These are phyloP conservation scores for Dioscorea dumetorum DNA, from an alignment of 106 monocot genomes.

Conservation along the genomic window DNA sequence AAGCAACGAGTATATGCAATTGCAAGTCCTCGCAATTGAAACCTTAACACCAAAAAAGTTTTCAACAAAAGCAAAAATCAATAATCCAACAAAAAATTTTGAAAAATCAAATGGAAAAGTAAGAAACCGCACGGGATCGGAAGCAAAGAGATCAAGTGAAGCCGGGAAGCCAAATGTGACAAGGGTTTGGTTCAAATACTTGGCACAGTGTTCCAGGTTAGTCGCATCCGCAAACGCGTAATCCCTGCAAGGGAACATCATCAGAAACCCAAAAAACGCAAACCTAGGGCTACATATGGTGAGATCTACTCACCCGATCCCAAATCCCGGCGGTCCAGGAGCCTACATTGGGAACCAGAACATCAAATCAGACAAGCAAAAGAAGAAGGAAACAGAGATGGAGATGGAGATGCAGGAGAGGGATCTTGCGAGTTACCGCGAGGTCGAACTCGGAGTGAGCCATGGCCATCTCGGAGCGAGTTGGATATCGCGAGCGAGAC, in stretches of 20 bases:
- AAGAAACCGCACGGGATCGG: slow-evolving; percentile 62
- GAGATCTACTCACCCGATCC: slow-evolving; percentile 50
- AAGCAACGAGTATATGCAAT: slow-evolving; percentile 85
- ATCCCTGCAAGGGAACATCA: slow-evolving; percentile 39
- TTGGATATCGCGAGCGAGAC: neutral
- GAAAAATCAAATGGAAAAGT: neutral
- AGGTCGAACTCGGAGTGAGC: neutral
- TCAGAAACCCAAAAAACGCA: slow-evolving; percentile 15
- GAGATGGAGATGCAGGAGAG: neutral
- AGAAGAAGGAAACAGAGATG: neutral
- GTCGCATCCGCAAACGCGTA: slow-evolving; percentile 63
- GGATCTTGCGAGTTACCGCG: neutral
- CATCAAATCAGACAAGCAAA: neutral
- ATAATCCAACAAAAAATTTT: neutral
- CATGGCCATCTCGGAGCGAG: neutral
- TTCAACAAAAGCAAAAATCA: neutral
- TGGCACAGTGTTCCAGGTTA: slow-evolving; percentile 92
- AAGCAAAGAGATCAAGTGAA: slow-evolving; percentile 87
- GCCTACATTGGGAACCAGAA: slow-evolving; percentile 38
- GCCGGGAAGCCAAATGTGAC: slow-evolving; percentile 96
- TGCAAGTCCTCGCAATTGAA: slow-evolving; percentile 93
- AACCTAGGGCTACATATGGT: neutral
- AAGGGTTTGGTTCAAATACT: slow-evolving; percentile 94
- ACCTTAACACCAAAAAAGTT: slow-evolving; percentile 38
- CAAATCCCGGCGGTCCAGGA: slow-evolving; percentile 30